Evolutionary conservation across 139 green algal species (phyloP).

Genomic region (Trebouxia sp.): DNA sequence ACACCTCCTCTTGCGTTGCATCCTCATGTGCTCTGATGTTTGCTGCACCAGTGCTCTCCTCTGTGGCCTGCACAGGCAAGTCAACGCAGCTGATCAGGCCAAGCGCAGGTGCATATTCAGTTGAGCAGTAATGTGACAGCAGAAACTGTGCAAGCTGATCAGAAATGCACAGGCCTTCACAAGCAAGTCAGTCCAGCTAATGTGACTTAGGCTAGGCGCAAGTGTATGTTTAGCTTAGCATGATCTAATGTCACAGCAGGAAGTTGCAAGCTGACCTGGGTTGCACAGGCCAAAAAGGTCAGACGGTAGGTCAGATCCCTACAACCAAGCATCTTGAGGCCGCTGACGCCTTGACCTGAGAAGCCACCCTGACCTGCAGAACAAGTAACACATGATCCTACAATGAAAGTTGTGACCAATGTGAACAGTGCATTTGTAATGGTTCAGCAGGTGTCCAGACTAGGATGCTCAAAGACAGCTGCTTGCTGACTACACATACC

Average conservation of each 20-base stretch:
- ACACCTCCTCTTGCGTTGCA: conserved; percentile 49
- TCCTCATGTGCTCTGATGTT: conserved; percentile 24
- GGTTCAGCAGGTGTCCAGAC: no score
- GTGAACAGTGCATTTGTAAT: neutral
- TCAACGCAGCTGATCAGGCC: neutral
- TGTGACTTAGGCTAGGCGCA: no score
- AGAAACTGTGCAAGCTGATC: no score
- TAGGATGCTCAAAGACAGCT: no score
- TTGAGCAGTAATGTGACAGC: no score
- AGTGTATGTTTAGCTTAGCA: no score
- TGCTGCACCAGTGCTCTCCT: neutral
- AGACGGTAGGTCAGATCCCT: conserved; percentile 94
- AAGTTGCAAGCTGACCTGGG: conserved; percentile 46
- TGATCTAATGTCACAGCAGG: no score
- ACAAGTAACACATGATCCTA: no score
- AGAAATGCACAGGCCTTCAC: no score
- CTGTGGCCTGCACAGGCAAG: conserved; percentile 3
- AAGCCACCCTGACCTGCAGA: neutral
- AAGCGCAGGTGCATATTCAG: neutral
- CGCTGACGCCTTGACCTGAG: conserved; percentile 68
- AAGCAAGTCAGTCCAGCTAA: no score
- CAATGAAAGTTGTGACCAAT: no score
- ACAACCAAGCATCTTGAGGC: conserved; percentile 75
- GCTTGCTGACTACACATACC: no score
- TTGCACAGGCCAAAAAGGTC: conserved; percentile 82